These are phyloP conservation scores for Auricularia sp. DNA, from an alignment of 768 basidiomycete genomes.

Conservation along the genomic window DNA sequence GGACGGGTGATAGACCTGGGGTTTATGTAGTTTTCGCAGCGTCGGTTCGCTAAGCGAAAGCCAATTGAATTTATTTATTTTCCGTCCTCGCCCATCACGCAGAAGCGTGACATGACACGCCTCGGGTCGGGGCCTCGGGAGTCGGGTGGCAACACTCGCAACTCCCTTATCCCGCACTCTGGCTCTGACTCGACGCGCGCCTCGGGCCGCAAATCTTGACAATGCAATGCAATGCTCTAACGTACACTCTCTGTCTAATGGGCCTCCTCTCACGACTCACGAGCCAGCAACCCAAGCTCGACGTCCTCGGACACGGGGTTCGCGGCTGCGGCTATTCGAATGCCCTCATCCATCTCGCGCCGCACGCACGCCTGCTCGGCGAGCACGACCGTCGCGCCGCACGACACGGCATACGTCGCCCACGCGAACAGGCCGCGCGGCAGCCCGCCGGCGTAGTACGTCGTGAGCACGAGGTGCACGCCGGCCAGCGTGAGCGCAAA, in stretches of 20 bases:
- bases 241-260: not conserved
- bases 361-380: conserved; percentile 90
- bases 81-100: not conserved
- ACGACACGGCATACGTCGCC: conserved; percentile 62
- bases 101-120: not conserved
- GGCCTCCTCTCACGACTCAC: not conserved
- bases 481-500: conserved; percentile 85
- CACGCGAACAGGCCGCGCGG: conserved; percentile 94
- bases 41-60: not conserved
- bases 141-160: not conserved
- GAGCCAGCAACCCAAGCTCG: conserved; percentile 3
- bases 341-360: conserved; percentile 81
- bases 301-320: conserved; percentile 3
- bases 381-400: conserved; percentile 63
- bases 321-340: conserved; percentile 21
- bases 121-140: not conserved
- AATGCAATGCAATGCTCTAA: too few relatives aligned
- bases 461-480: conserved; percentile 88
- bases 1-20: not conserved
- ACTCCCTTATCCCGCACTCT: not conserved
- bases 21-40: not conserved
- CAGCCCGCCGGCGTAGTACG: conserved; percentile 74
- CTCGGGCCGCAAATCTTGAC: not conserved
- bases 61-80: not conserved
- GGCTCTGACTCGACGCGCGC: not conserved